Evolutionary conservation across 352 stramenopile genomes (phyloP).

Genomic region (Phytophthora fragariaefolia): DNA sequence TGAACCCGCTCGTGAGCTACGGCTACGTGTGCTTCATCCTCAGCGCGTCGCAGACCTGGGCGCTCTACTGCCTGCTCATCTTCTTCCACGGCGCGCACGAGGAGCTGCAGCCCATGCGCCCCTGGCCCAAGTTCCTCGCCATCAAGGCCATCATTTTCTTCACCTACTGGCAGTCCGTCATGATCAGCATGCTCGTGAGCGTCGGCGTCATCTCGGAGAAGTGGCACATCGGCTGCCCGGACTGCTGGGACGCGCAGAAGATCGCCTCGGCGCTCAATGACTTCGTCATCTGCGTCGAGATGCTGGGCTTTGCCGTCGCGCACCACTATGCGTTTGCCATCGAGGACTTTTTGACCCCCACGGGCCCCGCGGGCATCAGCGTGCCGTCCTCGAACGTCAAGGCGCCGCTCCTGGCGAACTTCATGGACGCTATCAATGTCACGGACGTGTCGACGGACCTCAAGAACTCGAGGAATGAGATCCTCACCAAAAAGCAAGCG

Average conservation of each 20-base stretch:
- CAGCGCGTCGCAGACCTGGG: slow-evolving; percentile 91
- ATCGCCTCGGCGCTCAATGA: slow-evolving; percentile 93
- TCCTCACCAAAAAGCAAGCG: slow-evolving; percentile 90
- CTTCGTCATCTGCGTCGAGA: slow-evolving; percentile 96
- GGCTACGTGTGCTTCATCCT: slow-evolving; percentile 92
- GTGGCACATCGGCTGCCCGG: slow-evolving; percentile 84
- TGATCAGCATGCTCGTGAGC: slow-evolving; percentile 91
- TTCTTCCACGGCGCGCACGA: slow-evolving; percentile 94
- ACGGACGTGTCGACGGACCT: slow-evolving; percentile 88
- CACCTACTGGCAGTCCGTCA: slow-evolving; percentile 94
- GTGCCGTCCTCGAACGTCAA: slow-evolving; percentile 83
- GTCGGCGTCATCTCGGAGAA: slow-evolving; percentile 87
- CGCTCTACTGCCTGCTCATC: slow-evolving; percentile 94
- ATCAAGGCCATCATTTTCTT: slow-evolving; percentile 97
- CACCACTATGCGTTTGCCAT: slow-evolving; percentile 95
- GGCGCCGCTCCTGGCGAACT: slow-evolving; percentile 84
- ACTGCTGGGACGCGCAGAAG: slow-evolving; percentile 86
- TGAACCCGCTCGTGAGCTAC: slow-evolving; percentile 85
- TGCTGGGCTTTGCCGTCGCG: slow-evolving; percentile 92
- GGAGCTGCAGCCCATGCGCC: slow-evolving; percentile 88
- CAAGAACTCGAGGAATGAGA: slow-evolving; percentile 86
- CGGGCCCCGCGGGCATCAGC: slow-evolving; percentile 31
- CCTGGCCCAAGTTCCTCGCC: slow-evolving; percentile 93
- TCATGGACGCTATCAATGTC: slow-evolving; percentile 92
- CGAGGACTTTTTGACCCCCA: slow-evolving; percentile 82